Conservation (phyloP, 805 yeast species). For the Kodamaea nitidulidarum region DNA sequence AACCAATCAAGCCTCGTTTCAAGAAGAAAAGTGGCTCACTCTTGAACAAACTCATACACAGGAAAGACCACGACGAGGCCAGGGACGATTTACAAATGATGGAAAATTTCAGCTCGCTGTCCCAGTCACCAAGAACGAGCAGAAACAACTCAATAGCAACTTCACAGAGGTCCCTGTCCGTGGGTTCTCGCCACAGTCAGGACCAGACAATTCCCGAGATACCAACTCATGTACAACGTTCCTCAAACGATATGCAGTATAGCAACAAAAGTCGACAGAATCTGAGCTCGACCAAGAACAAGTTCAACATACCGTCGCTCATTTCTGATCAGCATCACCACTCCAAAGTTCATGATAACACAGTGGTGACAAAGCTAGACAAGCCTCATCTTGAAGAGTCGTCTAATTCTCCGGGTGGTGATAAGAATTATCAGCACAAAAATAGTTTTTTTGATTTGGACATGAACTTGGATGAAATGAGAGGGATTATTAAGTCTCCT, state of each 20-base stretch:
- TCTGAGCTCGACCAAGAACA: slow-evolving; percentile 2
- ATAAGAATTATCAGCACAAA: not conserved
- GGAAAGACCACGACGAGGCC: slow-evolving; percentile 18
- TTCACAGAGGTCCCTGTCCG: slow-evolving; percentile 8
- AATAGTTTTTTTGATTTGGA: slow-evolving; percentile 34
- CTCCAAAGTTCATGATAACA: too few relatives aligned
- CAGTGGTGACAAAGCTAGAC: too few relatives aligned
- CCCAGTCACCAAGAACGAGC: slow-evolving; percentile 7
- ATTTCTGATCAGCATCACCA: slow-evolving; percentile 19
- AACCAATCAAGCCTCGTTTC: slow-evolving; percentile 48
- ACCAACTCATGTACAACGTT: slow-evolving; percentile 1
- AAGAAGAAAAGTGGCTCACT: slow-evolving; percentile 35
- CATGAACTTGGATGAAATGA: slow-evolving; percentile 47
- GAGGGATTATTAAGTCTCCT: slow-evolving; percentile 42
- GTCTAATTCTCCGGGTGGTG: not conserved
- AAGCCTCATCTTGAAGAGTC: too few relatives aligned
- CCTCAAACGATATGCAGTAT: slow-evolving; percentile 1
- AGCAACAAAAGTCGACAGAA: slow-evolving; percentile 3
- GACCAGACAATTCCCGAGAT: slow-evolving; percentile 9
- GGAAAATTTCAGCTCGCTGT: slow-evolving; percentile 1
- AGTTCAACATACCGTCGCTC: slow-evolving; percentile 35
- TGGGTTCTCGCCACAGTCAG: slow-evolving; percentile 8
- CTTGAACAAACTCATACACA: slow-evolving; percentile 37
- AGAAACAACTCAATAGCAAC: slow-evolving; percentile 11
- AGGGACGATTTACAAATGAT: slow-evolving; percentile 4